phyloP scores from a whole-genome alignment of 495 filamentous ascomycete species.

The Neurospora pannonica region DNA sequence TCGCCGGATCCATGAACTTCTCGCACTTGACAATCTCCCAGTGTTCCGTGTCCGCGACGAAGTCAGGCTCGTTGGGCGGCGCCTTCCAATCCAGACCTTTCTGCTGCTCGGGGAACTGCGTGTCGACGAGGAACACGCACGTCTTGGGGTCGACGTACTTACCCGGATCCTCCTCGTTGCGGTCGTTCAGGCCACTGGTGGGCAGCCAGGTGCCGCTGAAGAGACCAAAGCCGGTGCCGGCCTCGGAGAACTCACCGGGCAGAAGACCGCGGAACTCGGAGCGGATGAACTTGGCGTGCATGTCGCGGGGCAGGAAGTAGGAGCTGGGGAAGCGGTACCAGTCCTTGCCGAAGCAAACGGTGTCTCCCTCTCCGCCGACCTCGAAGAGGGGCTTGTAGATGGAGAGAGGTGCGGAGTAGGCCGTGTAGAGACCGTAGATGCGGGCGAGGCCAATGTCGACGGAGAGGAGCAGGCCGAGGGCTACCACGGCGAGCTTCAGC shows the following conservation, averaged over 20 bases:
- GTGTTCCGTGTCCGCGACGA: slow-evolving; percentile 52
- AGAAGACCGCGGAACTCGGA: slow-evolving; percentile 84
- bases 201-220: slow-evolving; percentile 72
- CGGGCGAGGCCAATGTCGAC: slow-evolving; percentile 59
- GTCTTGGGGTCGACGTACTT: slow-evolving; percentile 76
- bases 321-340: slow-evolving; percentile 98
- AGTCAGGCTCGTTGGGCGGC: slow-evolving; percentile 62
- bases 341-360: slow-evolving; percentile 87
- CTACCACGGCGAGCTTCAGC: slow-evolving; percentile 55
- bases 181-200: slow-evolving; percentile 83
- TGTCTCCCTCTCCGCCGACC: slow-evolving; percentile 47
- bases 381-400: slow-evolving; percentile 52
- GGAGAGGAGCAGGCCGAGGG: slow-evolving; percentile 43
- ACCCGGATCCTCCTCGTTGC: slow-evolving; percentile 72
- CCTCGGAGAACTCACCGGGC: slow-evolving; percentile 82
- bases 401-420: slow-evolving; percentile 75
- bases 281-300: slow-evolving; percentile 78
- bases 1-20: slow-evolving; percentile 69
- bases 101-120: slow-evolving; percentile 55
- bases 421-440: slow-evolving; percentile 69
- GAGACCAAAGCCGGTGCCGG: slow-evolving; percentile 47
- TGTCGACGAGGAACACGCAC: slow-evolving; percentile 84
- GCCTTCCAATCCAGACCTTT: slow-evolving; percentile 22
- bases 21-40: slow-evolving; percentile 72
- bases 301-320: slow-evolving; percentile 72